Percentiles rank a stretch among this genome's conserved stretches.
These are phyloP conservation scores for Pythium rhizo-oryzae DNA, from an alignment of 352 stramenopile genomes.

Conservation along the genomic window DNA sequence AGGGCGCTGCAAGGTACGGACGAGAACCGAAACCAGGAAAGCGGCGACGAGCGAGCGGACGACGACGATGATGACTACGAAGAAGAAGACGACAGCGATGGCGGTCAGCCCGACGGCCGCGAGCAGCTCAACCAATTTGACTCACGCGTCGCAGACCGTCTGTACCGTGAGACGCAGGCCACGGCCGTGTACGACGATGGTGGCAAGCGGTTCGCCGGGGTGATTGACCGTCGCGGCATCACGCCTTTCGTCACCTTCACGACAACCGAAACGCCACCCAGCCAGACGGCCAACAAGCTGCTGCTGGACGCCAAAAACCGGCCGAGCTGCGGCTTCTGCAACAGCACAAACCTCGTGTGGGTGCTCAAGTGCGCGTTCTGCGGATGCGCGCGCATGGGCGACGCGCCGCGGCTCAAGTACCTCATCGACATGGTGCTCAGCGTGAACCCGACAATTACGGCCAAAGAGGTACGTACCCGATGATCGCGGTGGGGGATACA, in stretches of 20 bases:
- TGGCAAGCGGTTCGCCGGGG: constrained; percentile 41
- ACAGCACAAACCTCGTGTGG: constrained; percentile 71
- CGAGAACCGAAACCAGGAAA: constrained; percentile 10
- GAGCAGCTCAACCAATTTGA: constrained; percentile 32
- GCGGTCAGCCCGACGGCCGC: constrained; percentile 12
- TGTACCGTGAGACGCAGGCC: constrained; percentile 34
- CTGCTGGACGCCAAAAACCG: constrained; percentile 21
- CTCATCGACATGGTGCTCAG: constrained; percentile 80
- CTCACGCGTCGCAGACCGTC: constrained; percentile 27
- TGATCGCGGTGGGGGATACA: not conserved
- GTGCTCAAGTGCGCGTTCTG: constrained; percentile 72
- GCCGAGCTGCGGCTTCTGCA: constrained; percentile 64
- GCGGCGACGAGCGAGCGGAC: constrained; percentile 1
- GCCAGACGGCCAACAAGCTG: constrained; percentile 47
- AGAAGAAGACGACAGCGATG: constrained; percentile 10
- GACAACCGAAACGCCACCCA: constrained; percentile 54
- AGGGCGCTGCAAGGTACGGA: not conserved
- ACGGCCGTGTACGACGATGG: constrained; percentile 47
- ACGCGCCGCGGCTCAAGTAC: constrained; percentile 74
- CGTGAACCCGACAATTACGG: constrained; percentile 62
- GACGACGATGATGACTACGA: constrained; percentile 1
- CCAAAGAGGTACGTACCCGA: constrained; percentile 39
- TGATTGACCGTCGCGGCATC: constrained; percentile 59
- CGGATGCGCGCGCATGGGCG: constrained; percentile 67
- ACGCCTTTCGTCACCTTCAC: constrained; percentile 71